Base-by-base conservation (phyloP, 768 basidiomycete species). In the Lactarius akahatsu region DNA sequence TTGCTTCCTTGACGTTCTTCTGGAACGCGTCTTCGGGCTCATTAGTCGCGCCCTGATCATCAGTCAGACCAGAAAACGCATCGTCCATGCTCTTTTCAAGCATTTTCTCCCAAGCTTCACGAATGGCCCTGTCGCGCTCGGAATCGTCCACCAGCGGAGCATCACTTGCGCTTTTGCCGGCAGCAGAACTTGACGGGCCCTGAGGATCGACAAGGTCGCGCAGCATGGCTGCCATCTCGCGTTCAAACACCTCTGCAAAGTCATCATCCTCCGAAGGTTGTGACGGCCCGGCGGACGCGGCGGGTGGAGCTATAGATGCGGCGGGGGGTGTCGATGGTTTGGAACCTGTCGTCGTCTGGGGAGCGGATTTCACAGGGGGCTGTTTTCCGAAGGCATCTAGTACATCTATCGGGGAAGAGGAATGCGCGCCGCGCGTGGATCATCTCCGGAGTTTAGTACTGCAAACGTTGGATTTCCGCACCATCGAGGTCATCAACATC, bases 401-500 rank as follows among this genome's bases (percentile, higher is more conserved):
- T 58, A 85, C 80, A 71, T 84, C 83, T 84, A 65, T 38, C 34
- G 62, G 2, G 36, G 52, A 68, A 73, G 67, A 73, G 63, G 18
- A 57, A 41, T 20, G 54, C 58, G 66, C 32, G 66, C 43, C 43
- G 40, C 57, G 38, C 28, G 41, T 64, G 57, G 38, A 43, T 61
- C 34, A 40, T 23, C 38, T 34, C 34, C 45, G 32, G 26, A 40
- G 41, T 60, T 62, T 38, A 38, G 64, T 57, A 57, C 45, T 57
- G 34, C 28, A 41, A 23, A 55, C 11, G 30, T 54, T 23, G 26
- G 26, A 56, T 47, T 26, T 54, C 47, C 78, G 50, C 55, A 83
- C 83, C 83, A 73, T 90, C 88, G 57, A 90, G 83, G 71, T 90
- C 88, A 72, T 90, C 88, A 23, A 89, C 73, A 74, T 90, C 86